These are phyloP conservation scores for Pythium plurisporium DNA, from an alignment of 352 stramenopile genomes.

Conservation along the genomic window DNA sequence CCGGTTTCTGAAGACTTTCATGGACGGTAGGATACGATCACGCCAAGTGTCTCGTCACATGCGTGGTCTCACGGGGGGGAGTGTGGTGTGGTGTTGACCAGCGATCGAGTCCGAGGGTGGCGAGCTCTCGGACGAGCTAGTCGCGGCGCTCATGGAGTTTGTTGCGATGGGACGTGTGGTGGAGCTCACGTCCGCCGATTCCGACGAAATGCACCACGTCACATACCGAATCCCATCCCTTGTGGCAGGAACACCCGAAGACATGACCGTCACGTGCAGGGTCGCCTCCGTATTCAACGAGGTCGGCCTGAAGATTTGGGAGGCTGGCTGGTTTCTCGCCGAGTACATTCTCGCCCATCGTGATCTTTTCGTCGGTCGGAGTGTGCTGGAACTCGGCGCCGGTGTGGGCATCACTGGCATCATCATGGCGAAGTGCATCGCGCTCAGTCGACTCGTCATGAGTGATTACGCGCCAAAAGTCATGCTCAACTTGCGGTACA, in stretches of 20 bases:
- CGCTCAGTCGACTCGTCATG: constrained; percentile 40
- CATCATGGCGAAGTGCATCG: constrained; percentile 40
- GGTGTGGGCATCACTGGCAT: constrained; percentile 72
- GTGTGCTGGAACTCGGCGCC: constrained; percentile 66
- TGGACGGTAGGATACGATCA: too few species aligned
- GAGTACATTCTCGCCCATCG: constrained; percentile 62
- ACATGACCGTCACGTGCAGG: constrained; percentile 57
- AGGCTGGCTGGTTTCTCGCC: constrained; percentile 70
- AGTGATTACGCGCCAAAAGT: constrained; percentile 79
- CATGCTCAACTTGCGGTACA: constrained; percentile 82
- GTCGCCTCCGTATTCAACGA: constrained; percentile 81
- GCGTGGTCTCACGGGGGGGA: too few species aligned
- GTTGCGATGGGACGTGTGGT: constrained; percentile 32
- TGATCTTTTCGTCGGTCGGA: constrained; percentile 41
- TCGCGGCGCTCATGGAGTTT: constrained; percentile 52
- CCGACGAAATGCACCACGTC: constrained; percentile 69
- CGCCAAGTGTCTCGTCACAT: too few species aligned
- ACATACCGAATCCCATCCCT: constrained; percentile 40
- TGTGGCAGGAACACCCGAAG: not conserved
- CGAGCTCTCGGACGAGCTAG: constrained; percentile 53
- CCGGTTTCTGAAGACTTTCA: constrained; percentile 65
- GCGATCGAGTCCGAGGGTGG: constrained; percentile 43
- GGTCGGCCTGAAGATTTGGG: constrained; percentile 80
- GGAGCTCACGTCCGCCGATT: constrained; percentile 28
- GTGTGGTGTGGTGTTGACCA: too few species aligned